Evolutionary conservation across 352 stramenopile species (phyloP).

Genomic region (Pythium aphanidermatum): DNA sequence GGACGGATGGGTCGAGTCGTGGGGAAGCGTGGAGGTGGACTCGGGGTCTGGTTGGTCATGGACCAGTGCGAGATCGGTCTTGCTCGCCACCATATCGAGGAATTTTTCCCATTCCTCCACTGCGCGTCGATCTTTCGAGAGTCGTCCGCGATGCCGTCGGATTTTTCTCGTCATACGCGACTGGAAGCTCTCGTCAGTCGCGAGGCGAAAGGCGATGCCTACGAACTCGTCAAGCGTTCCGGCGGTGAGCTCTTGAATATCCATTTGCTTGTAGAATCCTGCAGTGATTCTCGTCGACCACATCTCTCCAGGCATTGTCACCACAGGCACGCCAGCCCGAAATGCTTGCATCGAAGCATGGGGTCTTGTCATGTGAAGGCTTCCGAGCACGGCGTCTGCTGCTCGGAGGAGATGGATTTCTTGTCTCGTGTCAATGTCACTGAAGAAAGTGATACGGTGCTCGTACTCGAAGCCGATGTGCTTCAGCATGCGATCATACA

Average conservation of each 20-base stretch:
- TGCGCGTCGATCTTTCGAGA: constrained; percentile 39
- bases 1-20: too few relatives aligned
- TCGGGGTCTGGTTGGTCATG: too few relatives aligned
- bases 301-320: constrained; percentile 49
- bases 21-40: too few relatives aligned
- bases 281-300: constrained; percentile 63
- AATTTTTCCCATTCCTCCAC: constrained; percentile 72
- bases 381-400: constrained; percentile 56
- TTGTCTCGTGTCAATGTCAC: constrained; percentile 48
- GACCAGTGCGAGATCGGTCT: too few relatives aligned
- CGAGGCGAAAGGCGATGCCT: constrained; percentile 40
- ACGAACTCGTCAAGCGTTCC: constrained; percentile 45
- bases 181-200: constrained; percentile 39
- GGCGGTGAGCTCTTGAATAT: constrained; percentile 42
- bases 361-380: constrained; percentile 43
- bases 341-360: constrained; percentile 52
- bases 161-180: constrained; percentile 38
- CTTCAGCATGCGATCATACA: constrained; percentile 37
- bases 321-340: constrained; percentile 47
- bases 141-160: constrained; percentile 22
- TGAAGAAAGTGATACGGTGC: constrained; percentile 49
- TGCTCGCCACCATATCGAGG: constrained; percentile 32
- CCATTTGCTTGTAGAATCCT: constrained; percentile 63
- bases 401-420: constrained; percentile 40
- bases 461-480: constrained; percentile 16